Conservation (phyloP, 495 filamentous ascomycete species). For the Penicillium alfredii region DNA sequence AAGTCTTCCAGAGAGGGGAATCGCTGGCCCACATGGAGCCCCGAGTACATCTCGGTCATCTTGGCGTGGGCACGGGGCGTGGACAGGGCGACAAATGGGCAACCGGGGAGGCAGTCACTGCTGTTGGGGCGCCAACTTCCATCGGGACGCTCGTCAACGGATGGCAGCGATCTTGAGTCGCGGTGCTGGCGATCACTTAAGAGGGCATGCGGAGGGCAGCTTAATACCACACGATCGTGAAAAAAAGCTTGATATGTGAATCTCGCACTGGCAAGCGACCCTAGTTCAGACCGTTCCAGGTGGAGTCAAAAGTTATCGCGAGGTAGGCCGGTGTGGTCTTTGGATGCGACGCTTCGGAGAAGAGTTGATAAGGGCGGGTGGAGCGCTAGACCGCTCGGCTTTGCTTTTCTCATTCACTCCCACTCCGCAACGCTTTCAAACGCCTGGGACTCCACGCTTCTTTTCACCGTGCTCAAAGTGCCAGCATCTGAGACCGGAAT, state of each 20-base stretch:
- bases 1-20: constrained; percentile 42
- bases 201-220: too few relatives aligned
- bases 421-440: constrained; percentile 4
- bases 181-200: too few relatives aligned
- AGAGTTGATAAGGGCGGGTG: neutral
- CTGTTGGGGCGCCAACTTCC: constrained; percentile 14
- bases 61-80: constrained; percentile 11
- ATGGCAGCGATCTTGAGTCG: too few relatives aligned
- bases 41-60: constrained; percentile 43
- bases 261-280: too few relatives aligned
- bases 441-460: neutral
- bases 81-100: constrained; percentile 1
- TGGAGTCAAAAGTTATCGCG: too few relatives aligned
- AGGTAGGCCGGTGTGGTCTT: neutral
- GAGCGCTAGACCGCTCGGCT: constrained; percentile 22
- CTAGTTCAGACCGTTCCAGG: too few relatives aligned
- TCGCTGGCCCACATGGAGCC: constrained; percentile 41
- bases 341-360: too few relatives aligned
- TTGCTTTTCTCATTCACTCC: constrained; percentile 14
- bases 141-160: constrained; percentile 11
- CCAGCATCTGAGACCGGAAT: too few relatives aligned
- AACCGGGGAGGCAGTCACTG: constrained; percentile 9
- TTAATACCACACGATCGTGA: too few relatives aligned
- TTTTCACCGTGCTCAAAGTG: neutral
- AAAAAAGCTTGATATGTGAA: too few relatives aligned